Percentiles rank a stretch among this genome's conserved stretches.
Conservation (phyloP, 1,139 yeast genomes). For the Nakaseomyces nivariensis region DNA sequence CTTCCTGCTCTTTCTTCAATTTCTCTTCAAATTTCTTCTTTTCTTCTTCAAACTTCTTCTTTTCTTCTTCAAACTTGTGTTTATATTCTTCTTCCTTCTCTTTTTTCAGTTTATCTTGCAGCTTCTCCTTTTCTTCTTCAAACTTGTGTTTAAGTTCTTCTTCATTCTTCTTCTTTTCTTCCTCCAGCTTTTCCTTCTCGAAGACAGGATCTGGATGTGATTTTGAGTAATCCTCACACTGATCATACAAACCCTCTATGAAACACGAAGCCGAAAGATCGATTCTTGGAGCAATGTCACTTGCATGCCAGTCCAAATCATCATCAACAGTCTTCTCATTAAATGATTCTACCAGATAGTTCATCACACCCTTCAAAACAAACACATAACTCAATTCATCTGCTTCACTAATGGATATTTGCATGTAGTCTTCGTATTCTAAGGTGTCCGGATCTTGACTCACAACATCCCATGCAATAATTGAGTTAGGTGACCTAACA, state of each 20-base stretch:
- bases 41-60: background rate
- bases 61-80: background rate
- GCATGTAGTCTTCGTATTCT: conserved; percentile 3
- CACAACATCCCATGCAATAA: conserved; percentile 4
- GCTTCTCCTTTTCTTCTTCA: background rate
- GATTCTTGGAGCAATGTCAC: background rate
- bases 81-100: background rate
- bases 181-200: background rate
- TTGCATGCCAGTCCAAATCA: background rate
- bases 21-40: background rate
- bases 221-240: background rate
- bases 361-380: background rate
- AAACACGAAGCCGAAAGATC: background rate
- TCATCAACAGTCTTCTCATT: background rate
- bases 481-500: background rate
- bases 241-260: background rate
- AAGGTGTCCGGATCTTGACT: conserved; percentile 3
- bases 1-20: no score
- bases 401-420: conserved; percentile 1
- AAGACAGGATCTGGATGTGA: background rate
- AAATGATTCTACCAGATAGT: background rate
- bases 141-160: background rate
- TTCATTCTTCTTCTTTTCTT: background rate
- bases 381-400: background rate
- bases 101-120: background rate